Evolutionary conservation across 805 yeast genomes (phyloP), one percentile per base, ranked within the genome.

Genomic region (Starmerella bacillaris): DNA sequence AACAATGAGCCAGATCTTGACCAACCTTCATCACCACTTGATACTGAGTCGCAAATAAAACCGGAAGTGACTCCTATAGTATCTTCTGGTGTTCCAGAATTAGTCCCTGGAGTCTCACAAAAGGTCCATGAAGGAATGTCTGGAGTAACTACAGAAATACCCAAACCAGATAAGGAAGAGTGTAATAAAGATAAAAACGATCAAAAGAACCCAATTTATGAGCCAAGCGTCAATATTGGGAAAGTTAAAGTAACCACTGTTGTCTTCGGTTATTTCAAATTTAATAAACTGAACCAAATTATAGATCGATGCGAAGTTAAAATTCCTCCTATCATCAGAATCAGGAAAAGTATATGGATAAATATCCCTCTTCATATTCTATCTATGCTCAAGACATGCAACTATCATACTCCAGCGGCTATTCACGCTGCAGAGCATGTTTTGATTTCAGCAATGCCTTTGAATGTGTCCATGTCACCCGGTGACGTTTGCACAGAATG

Each of bases 371-470:
- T 54, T 3, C 48, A 49, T n/a, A 78, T 80, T 0, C 49, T 84
- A 11, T 72, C 71, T 1, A 40, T 72, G 2, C 61, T 86, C 21
- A 57, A 61, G 3, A 54, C 51, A 3, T 80, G 82, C 44, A 47
- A 60, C 2, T 56, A 89, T 30, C 77, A 69, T 38, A 59, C 74
- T 2, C 86, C 96, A 0, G 98, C 79, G 4, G 92, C 89, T 0
- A 79, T 89, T n/a, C 99, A 89, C 58, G 95, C 92, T 2, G 92
- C 94, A 0, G 86, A 83, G 44, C 99, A 89, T 59, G 82, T 82
- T 0, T 58, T 89, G 1, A 74, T 89, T 67, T 74, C 78, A 31
- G 64, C 79, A 39, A 51, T 84, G 19, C 92, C 95, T 0, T 54
- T 74, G 19, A 74, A 70, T 39, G 71, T 83, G 4, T 70, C 72